These are phyloP conservation scores for Mucor piriformis DNA, from an alignment of 371 early-diverging fungal genomes.

Conservation along the genomic window DNA sequence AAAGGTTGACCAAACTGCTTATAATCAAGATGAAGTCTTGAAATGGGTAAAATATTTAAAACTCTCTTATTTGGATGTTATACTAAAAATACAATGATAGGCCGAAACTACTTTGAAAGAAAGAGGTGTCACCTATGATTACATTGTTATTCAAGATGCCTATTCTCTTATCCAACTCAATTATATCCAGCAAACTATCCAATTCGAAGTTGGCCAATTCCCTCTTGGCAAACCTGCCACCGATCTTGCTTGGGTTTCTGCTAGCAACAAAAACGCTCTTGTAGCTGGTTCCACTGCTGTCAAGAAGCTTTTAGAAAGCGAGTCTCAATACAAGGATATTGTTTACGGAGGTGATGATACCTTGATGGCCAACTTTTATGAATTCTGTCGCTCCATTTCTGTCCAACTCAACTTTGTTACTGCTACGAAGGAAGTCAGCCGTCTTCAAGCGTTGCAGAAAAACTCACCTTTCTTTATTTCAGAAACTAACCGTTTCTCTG, in stretches of 20 bases:
- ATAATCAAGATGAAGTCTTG: slow-evolving; percentile 38
- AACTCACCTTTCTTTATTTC: slow-evolving; percentile 27
- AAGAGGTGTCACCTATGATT: slow-evolving; percentile 39
- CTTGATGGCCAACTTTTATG: slow-evolving; percentile 31
- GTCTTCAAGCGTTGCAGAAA: neutral
- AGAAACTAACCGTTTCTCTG: slow-evolving; percentile 23
- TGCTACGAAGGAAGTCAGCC: slow-evolving; percentile 12
- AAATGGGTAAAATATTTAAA: slow-evolving; percentile 37
- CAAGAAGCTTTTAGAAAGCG: slow-evolving; percentile 11
- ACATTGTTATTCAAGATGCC: slow-evolving; percentile 44
- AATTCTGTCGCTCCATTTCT: slow-evolving; percentile 30
- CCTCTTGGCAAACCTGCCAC: slow-evolving; percentile 1
- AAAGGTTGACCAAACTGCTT: slow-evolving; percentile 18
- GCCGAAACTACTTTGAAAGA: slow-evolving; percentile 13
- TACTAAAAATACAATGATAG: slow-evolving; percentile 8
- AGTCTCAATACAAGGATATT: slow-evolving; percentile 7
- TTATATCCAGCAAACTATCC: slow-evolving; percentile 23
- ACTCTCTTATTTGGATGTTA: neutral
- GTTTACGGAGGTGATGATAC: slow-evolving; percentile 6
- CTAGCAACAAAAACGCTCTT: slow-evolving; percentile 17
- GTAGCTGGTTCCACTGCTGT: slow-evolving; percentile 31
- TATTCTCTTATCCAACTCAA: slow-evolving; percentile 35
- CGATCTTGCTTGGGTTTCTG: slow-evolving; percentile 34
- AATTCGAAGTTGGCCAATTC: slow-evolving; percentile 17
- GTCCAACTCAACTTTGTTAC: slow-evolving; percentile 20